Percentiles rank a stretch among this genome's conserved stretches.
phyloP scores from a whole-genome alignment of 352 stramenopile genomes.

The Pythium apleroticum region DNA sequence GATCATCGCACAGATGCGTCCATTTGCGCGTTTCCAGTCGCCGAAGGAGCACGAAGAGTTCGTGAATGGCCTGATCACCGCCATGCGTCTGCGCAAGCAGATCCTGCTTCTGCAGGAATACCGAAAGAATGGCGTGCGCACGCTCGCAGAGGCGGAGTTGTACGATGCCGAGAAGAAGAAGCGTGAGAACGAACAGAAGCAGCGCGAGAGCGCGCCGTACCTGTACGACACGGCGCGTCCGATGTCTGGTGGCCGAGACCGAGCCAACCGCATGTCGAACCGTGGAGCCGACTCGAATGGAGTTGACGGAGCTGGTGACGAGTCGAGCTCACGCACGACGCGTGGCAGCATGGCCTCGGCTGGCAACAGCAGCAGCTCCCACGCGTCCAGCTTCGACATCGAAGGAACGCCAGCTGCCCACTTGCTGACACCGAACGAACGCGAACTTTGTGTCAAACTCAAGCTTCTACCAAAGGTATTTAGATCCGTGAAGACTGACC shows the following conservation, averaged over 20 bases:
- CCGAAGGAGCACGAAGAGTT: slow-evolving; percentile 93
- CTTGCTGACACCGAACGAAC: slow-evolving; percentile 90
- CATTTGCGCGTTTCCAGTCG: slow-evolving; percentile 95
- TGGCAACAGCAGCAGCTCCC: slow-evolving; percentile 25
- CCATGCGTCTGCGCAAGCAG: slow-evolving; percentile 93
- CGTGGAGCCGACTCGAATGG: slow-evolving; percentile 47
- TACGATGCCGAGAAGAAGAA: slow-evolving; percentile 95
- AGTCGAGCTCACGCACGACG: slow-evolving; percentile 35
- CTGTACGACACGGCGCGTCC: slow-evolving; percentile 77
- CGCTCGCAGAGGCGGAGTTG: slow-evolving; percentile 92
- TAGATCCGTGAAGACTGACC: too few species aligned
- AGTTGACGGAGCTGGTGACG: slow-evolving; percentile 25
- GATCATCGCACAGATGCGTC: slow-evolving; percentile 91
- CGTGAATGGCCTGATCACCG: slow-evolving; percentile 87
- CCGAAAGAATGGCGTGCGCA: slow-evolving; percentile 92
- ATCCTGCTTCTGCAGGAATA: slow-evolving; percentile 97
- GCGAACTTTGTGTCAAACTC: slow-evolving; percentile 87
- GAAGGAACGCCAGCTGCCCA: slow-evolving; percentile 82
- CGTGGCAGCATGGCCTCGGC: slow-evolving; percentile 19
- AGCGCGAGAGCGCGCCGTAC: slow-evolving; percentile 85
- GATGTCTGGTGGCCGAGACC: slow-evolving; percentile 52
- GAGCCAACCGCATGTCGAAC: slow-evolving; percentile 68
- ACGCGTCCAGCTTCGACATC: slow-evolving; percentile 64
- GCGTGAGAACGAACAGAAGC: slow-evolving; percentile 90
- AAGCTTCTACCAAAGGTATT: slow-evolving; percentile 89